Percentiles rank a stretch among this genome's conserved stretches.
phyloP scores from a whole-genome alignment of 176 grass and related monocot genomes.

The Alloteropsis semialata region DNA sequence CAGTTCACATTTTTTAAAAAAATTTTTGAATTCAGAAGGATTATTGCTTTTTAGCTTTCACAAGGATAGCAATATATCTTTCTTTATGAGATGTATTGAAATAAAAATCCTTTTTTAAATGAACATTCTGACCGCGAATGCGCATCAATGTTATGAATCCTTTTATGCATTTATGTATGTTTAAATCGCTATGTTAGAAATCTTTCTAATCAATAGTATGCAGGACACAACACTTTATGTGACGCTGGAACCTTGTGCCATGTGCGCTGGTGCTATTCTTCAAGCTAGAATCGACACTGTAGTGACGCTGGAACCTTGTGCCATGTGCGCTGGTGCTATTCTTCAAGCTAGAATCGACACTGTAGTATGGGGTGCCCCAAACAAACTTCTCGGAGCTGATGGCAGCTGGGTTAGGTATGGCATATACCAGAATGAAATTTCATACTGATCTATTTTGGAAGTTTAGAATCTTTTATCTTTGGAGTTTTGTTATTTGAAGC shows the following conservation, averaged over 20 bases:
- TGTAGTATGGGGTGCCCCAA: conserved; percentile 95
- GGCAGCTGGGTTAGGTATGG: conserved; percentile 98
- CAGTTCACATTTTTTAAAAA: conserved; percentile 5
- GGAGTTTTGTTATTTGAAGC: not conserved
- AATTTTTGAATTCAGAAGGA: not conserved
- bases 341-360: conserved; percentile 93
- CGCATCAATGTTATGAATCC: not conserved
- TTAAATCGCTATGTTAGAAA: not conserved
- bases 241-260: conserved; percentile 90
- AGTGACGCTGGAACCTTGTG: conserved; percentile 91
- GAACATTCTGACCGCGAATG: not conserved
- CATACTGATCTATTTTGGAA: not conserved
- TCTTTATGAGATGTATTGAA: not conserved
- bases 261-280: conserved; percentile 97
- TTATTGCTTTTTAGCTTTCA: conserved; percentile 10
- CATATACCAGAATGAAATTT: conserved; percentile 7
- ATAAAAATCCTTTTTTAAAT: not conserved
- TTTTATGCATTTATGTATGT: not conserved
- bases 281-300: conserved; percentile 92
- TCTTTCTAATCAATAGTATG: conserved; percentile 23
- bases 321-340: conserved; percentile 96
- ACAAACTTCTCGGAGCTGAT: conserved; percentile 94
- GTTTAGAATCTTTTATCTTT: not conserved
- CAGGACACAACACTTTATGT: conserved; percentile 96
- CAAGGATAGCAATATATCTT: not conserved